Base-by-base conservation (phyloP, 192 early-diverging fungal genomes). In the Umbelopsis ramanniana region DNA sequence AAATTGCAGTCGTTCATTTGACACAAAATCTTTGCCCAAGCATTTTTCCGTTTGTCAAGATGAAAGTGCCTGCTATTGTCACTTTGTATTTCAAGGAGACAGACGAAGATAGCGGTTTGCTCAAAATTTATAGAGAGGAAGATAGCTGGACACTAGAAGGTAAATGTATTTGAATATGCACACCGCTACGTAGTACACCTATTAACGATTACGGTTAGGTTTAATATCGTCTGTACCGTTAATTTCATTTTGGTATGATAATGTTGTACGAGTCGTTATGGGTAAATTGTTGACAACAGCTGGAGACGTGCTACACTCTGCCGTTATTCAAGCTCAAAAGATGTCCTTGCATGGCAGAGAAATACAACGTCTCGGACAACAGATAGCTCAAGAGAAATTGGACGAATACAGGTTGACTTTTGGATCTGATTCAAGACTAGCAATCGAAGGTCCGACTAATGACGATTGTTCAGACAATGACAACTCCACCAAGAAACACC, bases 121-220 rank as follows among this genome's bases (percentile, higher is more conserved):
- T 74, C 7, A 84, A 85, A 72, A 85, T 88, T 38, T 83, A 82
- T 38, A 76, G 79, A 52, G 85, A 88, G 48, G 85, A 88, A 66
- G 86, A 88, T 47, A 86, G 80, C 9, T 88, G 86, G 86, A 83
- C 85, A 5, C 66, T 88, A n/a, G 86, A 85, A 70, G 86, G 79
- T 80, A 69, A 35, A 17, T 4, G 29, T 4, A 29, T 29, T 9
- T 10, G 7, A 54, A 29, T 15, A 68, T 73, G 43, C 5, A 43
- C n/a, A 29, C 17, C n/a, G 12, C 15, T 11, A 24, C 40, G 22
- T 19, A 63, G 22, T 19, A 63, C 29, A 14, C 2, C 52, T 23
- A 19, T 52, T 22, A 33, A 21, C 40, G 14, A 17, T 66, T n/a
- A 26, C 1, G 68, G 15, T 33, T 68, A 79, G 74, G 84, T 10